Conservation (phyloP, 495 filamentous ascomycete genomes). For the Chaetomium fimeti region DNA sequence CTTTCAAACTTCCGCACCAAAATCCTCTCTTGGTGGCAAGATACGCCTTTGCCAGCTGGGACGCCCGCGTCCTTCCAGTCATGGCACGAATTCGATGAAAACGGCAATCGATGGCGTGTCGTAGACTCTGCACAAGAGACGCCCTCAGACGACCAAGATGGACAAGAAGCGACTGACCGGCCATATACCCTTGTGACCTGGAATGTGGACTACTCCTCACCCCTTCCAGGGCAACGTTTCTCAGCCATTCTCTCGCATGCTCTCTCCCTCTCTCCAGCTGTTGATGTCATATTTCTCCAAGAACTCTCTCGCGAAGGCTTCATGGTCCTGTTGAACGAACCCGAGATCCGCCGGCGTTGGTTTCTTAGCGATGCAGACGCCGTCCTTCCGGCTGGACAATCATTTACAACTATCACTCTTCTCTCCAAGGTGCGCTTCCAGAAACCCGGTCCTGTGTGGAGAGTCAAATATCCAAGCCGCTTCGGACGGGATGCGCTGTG, state of each 20-base stretch:
- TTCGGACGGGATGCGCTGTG: slow-evolving; percentile 5
- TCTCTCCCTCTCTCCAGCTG: not conserved
- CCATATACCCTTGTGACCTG: slow-evolving; percentile 7
- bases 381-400: slow-evolving; percentile 4
- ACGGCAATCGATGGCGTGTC: not conserved
- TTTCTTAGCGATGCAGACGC: slow-evolving; percentile 9
- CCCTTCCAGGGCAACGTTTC: not conserved
- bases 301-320: slow-evolving; percentile 2
- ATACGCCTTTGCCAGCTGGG: slow-evolving; percentile 7
- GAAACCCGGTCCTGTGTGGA: slow-evolving; percentile 3
- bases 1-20: not conserved
- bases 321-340: not conserved
- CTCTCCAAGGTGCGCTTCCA: slow-evolving; percentile 11
- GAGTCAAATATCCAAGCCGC: not conserved
- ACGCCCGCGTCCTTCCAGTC: slow-evolving; percentile 3
- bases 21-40: slow-evolving; percentile 8
- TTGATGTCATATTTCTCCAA: slow-evolving; percentile 9
- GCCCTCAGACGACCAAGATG: not conserved
- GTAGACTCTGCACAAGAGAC: not conserved
- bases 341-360: not conserved
- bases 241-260: not conserved
- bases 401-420: slow-evolving; percentile 5
- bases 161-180: not conserved
- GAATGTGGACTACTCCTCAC: slow-evolving; percentile 10
- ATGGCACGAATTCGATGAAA: slow-evolving; percentile 3